These are phyloP conservation scores for Hypholoma fasciculare DNA, from an alignment of 768 basidiomycete species.

Conservation along the genomic window DNA sequence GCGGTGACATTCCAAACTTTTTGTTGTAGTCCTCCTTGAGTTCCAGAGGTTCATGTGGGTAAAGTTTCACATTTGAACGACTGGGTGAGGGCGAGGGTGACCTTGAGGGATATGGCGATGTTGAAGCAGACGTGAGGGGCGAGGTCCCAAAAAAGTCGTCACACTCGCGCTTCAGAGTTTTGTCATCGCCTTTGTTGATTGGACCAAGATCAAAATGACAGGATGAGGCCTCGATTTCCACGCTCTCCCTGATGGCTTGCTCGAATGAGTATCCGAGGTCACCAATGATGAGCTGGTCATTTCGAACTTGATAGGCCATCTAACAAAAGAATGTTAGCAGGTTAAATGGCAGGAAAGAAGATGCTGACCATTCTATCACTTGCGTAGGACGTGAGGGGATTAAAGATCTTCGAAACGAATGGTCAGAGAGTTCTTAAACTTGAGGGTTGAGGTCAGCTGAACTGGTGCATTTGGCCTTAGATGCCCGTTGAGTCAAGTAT, in stretches of 20 bases:
- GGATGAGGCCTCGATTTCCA: neutral
- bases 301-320: neutral
- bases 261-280: neutral
- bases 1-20: too few species aligned
- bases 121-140: neutral
- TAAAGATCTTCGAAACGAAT: too few species aligned
- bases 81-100: neutral
- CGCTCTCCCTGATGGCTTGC: neutral
- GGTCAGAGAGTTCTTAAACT: too few species aligned
- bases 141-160: neutral
- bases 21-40: too few species aligned
- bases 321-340: neutral
- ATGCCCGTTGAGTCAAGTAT: neutral
- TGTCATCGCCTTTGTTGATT: neutral
- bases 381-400: too few species aligned
- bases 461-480: neutral
- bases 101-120: neutral
- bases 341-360: neutral
- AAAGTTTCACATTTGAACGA: too few species aligned
- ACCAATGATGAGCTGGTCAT: neutral
- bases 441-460: neutral
- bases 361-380: too few species aligned
- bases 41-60: too few species aligned
- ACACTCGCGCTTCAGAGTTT: neutral
- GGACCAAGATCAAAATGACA: neutral